Conservation (phyloP, 1,284 basidiomycete genomes). For the Pyrrhoderma noxium region DNA sequence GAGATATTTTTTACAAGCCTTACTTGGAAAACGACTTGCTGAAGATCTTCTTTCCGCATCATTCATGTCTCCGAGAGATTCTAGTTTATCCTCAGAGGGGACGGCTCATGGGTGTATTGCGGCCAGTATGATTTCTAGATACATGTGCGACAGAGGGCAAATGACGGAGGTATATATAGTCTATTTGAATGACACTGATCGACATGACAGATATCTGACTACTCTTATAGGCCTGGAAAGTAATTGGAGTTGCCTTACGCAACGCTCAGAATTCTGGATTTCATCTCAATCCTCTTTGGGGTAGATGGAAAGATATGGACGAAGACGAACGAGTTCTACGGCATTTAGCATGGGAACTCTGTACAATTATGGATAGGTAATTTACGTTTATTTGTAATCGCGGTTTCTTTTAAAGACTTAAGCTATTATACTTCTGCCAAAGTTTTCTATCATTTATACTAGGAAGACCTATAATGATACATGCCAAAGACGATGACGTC, state of each 20-base stretch:
- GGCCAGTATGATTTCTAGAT: constrained; percentile 37
- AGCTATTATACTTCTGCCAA: background rate
- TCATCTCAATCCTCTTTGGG: constrained; percentile 42
- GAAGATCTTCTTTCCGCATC: constrained; percentile 38
- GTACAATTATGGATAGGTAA: constrained; percentile 12
- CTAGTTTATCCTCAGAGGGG: constrained; percentile 30
- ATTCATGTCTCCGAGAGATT: constrained; percentile 22
- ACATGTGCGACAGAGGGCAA: constrained; percentile 40
- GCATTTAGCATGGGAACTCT: constrained; percentile 7
- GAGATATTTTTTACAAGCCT: constrained; percentile 37
- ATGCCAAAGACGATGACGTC: constrained; percentile 8
- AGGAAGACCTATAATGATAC: constrained; percentile 38
- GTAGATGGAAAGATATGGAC: constrained; percentile 41
- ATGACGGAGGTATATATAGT: constrained; percentile 33
- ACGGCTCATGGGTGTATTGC: constrained; percentile 44
- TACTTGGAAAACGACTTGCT: constrained; percentile 38
- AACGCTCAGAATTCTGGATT: constrained; percentile 43
- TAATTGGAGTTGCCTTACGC: constrained; percentile 38
- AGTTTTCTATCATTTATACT: constrained; percentile 30
- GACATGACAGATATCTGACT: background rate
- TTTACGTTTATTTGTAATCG: no score
- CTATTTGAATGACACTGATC: background rate
- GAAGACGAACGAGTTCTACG: constrained; percentile 31
- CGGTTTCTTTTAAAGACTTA: no score
- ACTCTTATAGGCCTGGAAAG: constrained; percentile 37